phyloP scores from a whole-genome alignment of 192 early-diverging fungal genomes.

The Coemansia sp. region DNA sequence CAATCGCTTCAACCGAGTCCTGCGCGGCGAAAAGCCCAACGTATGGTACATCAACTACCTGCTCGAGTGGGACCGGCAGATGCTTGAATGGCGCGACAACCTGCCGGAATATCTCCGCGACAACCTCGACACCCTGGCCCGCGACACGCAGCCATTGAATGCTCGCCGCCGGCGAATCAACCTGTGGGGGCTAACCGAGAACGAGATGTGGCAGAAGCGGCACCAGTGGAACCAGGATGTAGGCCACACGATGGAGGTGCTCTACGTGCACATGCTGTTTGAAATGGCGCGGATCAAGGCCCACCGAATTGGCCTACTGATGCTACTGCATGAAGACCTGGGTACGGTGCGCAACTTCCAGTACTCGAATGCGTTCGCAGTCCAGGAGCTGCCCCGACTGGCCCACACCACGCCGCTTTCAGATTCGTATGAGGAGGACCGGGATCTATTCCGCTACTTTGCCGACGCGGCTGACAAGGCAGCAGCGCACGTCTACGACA shows the following conservation, averaged over 20 bases:
- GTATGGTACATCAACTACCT: constrained; percentile 40
- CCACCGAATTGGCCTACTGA: constrained; percentile 46
- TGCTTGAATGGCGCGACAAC: constrained; percentile 43
- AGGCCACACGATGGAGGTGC: constrained; percentile 37
- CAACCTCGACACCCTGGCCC: constrained; percentile 36
- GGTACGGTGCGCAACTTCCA: constrained; percentile 53
- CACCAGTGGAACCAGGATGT: constrained; percentile 52
- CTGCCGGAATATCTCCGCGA: constrained; percentile 32
- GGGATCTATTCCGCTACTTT: constrained; percentile 21
- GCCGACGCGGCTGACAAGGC: constrained; percentile 20
- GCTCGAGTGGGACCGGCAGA: constrained; percentile 51
- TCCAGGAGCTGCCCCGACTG: constrained; percentile 24
- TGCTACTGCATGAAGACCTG: constrained; percentile 44
- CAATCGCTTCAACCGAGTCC: constrained; percentile 45
- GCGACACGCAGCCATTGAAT: constrained; percentile 39
- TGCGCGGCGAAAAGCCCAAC: constrained; percentile 40
- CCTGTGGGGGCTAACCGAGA: constrained; percentile 42
- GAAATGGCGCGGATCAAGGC: constrained; percentile 45
- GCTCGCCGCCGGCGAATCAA: constrained; percentile 40
- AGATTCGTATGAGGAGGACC: constrained; percentile 25
- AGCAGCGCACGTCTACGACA: constrained; percentile 27
- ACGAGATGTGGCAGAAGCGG: constrained; percentile 50
- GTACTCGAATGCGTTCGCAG: constrained; percentile 33
- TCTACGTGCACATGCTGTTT: constrained; percentile 50
- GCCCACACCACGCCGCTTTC: constrained; percentile 11